Evolutionary conservation across 768 basidiomycete species (phyloP).

Genomic region (Kwoniella mangroviensis): DNA sequence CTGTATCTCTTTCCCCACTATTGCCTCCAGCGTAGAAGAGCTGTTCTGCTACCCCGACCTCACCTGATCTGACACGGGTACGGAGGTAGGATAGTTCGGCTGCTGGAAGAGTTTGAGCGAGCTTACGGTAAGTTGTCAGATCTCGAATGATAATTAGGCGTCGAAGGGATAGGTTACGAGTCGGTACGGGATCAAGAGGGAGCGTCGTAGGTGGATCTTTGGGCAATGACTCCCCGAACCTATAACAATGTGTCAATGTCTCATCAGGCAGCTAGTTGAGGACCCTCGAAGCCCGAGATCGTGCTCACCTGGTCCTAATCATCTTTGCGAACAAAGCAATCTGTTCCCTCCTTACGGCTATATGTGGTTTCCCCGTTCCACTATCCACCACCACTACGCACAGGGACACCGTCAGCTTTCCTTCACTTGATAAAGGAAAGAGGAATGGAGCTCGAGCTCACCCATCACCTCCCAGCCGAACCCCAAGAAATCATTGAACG

Average conservation of each 20-base stretch:
- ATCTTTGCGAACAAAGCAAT: slow-evolving; percentile 56
- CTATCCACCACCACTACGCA: slow-evolving; percentile 46
- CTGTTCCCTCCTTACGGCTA: slow-evolving; percentile 49
- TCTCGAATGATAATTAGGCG: slow-evolving; percentile 50
- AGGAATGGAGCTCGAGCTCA: slow-evolving; percentile 19
- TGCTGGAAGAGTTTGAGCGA: slow-evolving; percentile 50
- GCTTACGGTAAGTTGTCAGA: slow-evolving; percentile 50
- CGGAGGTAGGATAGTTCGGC: slow-evolving; percentile 52
- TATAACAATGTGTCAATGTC: slow-evolving; percentile 3
- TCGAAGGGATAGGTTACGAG: slow-evolving; percentile 46
- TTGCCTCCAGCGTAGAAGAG: slow-evolving; percentile 46
- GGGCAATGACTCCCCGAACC: slow-evolving; percentile 47
- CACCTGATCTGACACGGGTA: slow-evolving; percentile 41
- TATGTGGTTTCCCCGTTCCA: slow-evolving; percentile 44
- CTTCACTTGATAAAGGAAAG: not conserved
- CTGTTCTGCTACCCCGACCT: slow-evolving; percentile 44
- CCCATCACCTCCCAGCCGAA: slow-evolving; percentile 57
- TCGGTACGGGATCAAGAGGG: slow-evolving; percentile 37
- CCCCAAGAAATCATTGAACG: slow-evolving; percentile 55
- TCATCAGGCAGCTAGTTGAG: not conserved
- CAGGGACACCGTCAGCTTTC: not conserved
- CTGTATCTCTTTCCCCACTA: slow-evolving; percentile 25
- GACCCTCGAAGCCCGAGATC: too few species aligned
- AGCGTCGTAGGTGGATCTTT: slow-evolving; percentile 51
- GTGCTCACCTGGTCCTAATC: slow-evolving; percentile 50